Percentiles rank a stretch among this genome's conserved stretches.
These are phyloP conservation scores for Pilasporangium apinafurcum DNA, from an alignment of 352 stramenopile genomes.

Conservation along the genomic window DNA sequence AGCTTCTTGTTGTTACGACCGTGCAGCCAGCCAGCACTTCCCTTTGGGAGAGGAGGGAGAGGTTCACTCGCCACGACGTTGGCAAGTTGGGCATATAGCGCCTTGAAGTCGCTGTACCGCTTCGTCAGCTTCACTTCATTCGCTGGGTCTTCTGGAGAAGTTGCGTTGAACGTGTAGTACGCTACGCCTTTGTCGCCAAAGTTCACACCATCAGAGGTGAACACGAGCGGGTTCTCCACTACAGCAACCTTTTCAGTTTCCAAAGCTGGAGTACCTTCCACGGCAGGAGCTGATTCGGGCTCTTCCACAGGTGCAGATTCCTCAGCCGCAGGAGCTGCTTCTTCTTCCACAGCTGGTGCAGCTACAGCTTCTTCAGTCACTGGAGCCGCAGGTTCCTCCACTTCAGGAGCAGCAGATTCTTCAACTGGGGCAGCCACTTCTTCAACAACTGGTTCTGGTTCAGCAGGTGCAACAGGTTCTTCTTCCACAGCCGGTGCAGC, in stretches of 20 bases:
- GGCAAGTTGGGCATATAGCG: constrained; percentile 37
- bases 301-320: constrained; percentile 2
- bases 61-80: constrained; percentile 51
- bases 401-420: constrained; percentile 3
- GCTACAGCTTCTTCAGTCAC: constrained; percentile 4
- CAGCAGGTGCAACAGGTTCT: constrained; percentile 2
- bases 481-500: constrained; percentile 2
- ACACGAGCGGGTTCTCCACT: constrained; percentile 23
- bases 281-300: constrained; percentile 5
- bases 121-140: constrained; percentile 49
- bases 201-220: constrained; percentile 30
- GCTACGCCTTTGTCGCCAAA: constrained; percentile 44
- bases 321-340: constrained; percentile 3
- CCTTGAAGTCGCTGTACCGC: constrained; percentile 76
- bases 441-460: constrained; percentile 7
- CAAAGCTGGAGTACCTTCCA: constrained; percentile 7
- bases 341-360: not conserved
- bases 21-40: constrained; percentile 28
- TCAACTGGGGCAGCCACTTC: constrained; percentile 12
- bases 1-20: constrained; percentile 41
- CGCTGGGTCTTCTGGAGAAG: constrained; percentile 27
- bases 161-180: constrained; percentile 58
- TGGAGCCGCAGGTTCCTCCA: constrained; percentile 2
- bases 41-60: constrained; percentile 45
- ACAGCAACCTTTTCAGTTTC: too few relatives aligned